Evolutionary conservation across 73 alveolate species (phyloP), one percentile per base, ranked within the genome.

Genomic region (Stentor coeruleus): DNA sequence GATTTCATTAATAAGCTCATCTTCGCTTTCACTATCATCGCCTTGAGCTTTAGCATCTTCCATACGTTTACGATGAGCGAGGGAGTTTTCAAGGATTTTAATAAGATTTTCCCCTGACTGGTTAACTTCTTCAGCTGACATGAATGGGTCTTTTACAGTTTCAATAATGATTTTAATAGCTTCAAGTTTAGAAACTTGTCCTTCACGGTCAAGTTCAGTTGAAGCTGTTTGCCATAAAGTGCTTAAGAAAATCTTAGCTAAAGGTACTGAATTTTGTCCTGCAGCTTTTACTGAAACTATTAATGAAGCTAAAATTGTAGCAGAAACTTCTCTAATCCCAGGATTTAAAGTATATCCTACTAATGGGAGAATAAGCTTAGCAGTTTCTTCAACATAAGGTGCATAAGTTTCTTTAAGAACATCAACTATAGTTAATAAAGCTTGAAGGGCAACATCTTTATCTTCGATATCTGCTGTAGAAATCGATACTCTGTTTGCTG

Each of bases 381-480:
- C 85, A 66, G 97, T 90, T 26, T 86, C 83, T 59, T 94, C 97
- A 59, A 90, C 90, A 83, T 83, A 94, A 3, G 91, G 93, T 38
- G 92, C 95, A 75, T 82, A 92, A 36, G 84, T 74, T 57, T 86
- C 93, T 35, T 88, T 93, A 4, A 94, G 89, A 41, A 92, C 96
- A 40, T 92, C 97, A 83, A 94, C 90, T 84, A 94, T 87, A 6
- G 94, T 95, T 38, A 93, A 84, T 37, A 94, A 84, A 95, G 94
- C 91, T 58, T 93, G 94, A 74, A 94, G 89, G 74, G 97, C 98
- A 0, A 89, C 90, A 77, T 92, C 97, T 81, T 92, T 94, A 75
- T 94, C 98, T 76, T 94, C 98, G 72, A 90, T 87, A 49, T 94
- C 97, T 39, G 88, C 87, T 31, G 97, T 91, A 58, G 84, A 76